phyloP scores from a whole-genome alignment of 352 stramenopile species.

The Lagenidium giganteum region DNA sequence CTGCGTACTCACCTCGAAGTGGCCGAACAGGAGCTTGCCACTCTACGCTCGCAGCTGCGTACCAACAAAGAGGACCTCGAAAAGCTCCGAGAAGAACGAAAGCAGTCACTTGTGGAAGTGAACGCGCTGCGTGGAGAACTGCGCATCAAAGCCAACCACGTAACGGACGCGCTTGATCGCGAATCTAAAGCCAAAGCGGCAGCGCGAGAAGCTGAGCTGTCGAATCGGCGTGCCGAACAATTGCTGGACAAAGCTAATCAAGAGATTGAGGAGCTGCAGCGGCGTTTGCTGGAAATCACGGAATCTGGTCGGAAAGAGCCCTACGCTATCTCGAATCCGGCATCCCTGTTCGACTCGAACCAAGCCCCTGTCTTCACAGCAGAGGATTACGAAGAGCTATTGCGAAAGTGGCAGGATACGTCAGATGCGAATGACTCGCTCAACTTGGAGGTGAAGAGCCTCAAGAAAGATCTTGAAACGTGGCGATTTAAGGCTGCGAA shows the following conservation, averaged over 20 bases:
- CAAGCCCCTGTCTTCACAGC: conserved; percentile 38
- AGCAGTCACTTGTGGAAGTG: conserved; percentile 30
- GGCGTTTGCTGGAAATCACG: neutral
- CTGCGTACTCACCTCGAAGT: conserved; percentile 41
- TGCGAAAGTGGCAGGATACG: conserved; percentile 27
- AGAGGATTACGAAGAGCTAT: conserved; percentile 34
- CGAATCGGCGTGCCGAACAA: conserved; percentile 27
- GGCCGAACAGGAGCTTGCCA: conserved; percentile 33
- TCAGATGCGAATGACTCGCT: conserved; percentile 30
- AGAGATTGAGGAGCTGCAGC: conserved; percentile 17
- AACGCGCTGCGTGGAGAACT: conserved; percentile 42
- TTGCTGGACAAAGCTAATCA: conserved; percentile 17
- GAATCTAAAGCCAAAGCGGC: conserved; percentile 24
- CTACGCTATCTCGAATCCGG: conserved; percentile 26
- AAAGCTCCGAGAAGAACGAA: conserved; percentile 28
- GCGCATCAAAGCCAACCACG: conserved; percentile 35
- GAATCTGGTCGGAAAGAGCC: conserved; percentile 4
- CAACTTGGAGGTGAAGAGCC: conserved; percentile 31
- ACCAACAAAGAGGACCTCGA: conserved; percentile 28
- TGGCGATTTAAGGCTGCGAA: conserved; percentile 30
- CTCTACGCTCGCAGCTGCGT: conserved; percentile 24
- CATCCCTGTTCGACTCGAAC: conserved; percentile 36
- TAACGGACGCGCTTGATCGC: conserved; percentile 40
- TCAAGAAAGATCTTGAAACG: conserved; percentile 34
- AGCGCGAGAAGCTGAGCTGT: conserved; percentile 16